Base-by-base conservation (phyloP, 2,329 filamentous ascomycete genomes). In the Fusarium redolens region DNA sequence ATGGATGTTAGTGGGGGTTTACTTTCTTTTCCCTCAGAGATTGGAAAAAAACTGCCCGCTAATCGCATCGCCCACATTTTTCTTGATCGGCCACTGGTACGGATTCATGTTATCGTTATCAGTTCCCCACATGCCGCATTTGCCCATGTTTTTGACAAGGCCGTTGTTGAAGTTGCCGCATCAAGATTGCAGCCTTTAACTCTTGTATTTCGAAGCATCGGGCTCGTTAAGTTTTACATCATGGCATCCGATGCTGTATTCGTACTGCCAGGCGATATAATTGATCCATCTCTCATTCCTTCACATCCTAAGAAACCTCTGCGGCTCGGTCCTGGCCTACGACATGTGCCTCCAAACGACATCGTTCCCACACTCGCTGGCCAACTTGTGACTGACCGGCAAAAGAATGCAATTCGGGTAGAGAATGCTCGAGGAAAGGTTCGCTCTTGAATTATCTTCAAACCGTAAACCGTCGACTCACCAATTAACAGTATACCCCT, bases 291-390 rank as follows among this genome's bases (percentile, higher is more conserved):
- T 31, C 83, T 88, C 40, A 87, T 97, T 41, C 93, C 94, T 5
- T 89, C 89, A 35, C 87, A 92, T 70, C 86, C 88, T 52, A 93
- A 91, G 75, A 86, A 90, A 69, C 90, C 94, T 43, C 86, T 97
- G 71, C 93, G 93, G 62, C 88, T 98, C 31, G 95, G 95, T 33
- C 93, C 94, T 20, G 95, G 95, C 61, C 87, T 98, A 64, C 92
- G 92, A 69, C 91, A 97, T 81, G 90, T 94, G 67, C 93, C 93
- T 47, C 92, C 93, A n/a, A 89, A 88, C 74, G 90, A 90, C 43
- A 90, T 96, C 76, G 86, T 91, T 71, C 86, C 92, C 71, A 91
- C 91, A 61, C 87, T 93, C 71, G 88, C 90, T 61, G 91, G 91
- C 76, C 87, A 90, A 77, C 86, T 95, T 63, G 86, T 90, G 67